phyloP scores from a whole-genome alignment of 148 eudicot genomes.

The Camellia sinensis region DNA sequence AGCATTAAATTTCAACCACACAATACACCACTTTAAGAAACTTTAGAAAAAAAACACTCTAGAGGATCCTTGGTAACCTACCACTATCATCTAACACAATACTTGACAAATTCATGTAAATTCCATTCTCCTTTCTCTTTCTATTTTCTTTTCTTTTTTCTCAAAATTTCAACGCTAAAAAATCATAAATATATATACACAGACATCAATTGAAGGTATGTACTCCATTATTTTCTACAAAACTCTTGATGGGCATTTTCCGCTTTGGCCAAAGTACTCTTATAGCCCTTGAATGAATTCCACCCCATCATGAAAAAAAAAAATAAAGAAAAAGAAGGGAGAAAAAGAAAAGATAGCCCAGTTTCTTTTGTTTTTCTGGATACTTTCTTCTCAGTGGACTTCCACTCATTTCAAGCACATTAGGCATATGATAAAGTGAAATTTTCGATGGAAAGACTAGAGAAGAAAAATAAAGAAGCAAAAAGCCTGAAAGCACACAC shows the following conservation, averaged over 20 bases:
- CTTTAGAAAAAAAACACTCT: too few species aligned
- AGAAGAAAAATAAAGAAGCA: neutral
- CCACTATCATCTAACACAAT: too few species aligned
- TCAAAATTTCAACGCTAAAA: neutral
- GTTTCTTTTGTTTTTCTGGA: neutral
- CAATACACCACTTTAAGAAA: too few species aligned
- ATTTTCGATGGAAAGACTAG: neutral
- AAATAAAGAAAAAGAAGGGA: too few species aligned
- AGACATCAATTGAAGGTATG: neutral
- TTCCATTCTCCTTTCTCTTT: neutral
- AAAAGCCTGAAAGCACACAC: neutral
- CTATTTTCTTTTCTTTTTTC: neutral
- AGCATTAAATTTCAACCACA: too few species aligned
- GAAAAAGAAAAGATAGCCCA: neutral
- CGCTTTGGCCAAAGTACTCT: neutral
- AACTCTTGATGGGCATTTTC: neutral
- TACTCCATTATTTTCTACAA: neutral
- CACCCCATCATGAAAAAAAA: neutral
- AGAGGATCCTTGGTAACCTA: too few species aligned
- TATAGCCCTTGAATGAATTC: neutral
- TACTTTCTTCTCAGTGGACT: neutral
- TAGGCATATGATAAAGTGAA: neutral
- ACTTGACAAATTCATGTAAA: too few species aligned
- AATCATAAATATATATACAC: neutral
- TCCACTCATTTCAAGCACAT: neutral